Evolutionary conservation across 129 eudicot genomes (phyloP).

Genomic region (Chrysanthemum lavandulifolium): DNA sequence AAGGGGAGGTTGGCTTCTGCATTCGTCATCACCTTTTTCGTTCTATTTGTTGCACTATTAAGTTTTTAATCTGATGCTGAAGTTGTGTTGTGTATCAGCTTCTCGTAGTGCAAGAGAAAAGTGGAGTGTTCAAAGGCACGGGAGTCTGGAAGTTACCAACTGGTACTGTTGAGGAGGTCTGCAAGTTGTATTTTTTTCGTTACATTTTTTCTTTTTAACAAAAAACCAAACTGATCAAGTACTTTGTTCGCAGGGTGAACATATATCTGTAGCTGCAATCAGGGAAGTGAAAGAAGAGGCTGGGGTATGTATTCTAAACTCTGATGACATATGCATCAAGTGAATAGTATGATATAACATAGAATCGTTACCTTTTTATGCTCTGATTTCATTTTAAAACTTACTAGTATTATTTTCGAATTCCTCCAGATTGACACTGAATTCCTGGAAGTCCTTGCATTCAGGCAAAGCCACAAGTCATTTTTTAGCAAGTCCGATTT

Average conservation of each 20-base stretch:
- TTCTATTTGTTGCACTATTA: not conserved
- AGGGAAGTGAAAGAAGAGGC: constrained; percentile 74
- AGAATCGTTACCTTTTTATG: not conserved
- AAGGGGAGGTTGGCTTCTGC: constrained; percentile 40
- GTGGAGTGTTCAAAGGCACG: constrained; percentile 45
- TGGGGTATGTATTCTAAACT: constrained; percentile 47
- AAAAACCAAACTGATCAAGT: constrained; percentile 7
- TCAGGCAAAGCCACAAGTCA: constrained; percentile 58
- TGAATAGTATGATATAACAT: not conserved
- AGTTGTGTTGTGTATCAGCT: constrained; percentile 29
- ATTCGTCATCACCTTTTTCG: not conserved
- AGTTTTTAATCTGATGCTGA: constrained; percentile 4
- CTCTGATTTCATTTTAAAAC: not conserved
- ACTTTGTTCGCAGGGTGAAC: constrained; percentile 46
- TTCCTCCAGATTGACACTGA: constrained; percentile 44
- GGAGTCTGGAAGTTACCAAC: constrained; percentile 64
- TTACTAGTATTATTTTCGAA: not conserved
- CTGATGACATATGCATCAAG: not conserved
- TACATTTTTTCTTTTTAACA: not conserved
- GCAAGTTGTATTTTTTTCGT: not conserved
- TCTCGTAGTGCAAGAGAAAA: constrained; percentile 61
- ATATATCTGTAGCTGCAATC: constrained; percentile 48
- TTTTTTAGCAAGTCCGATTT: constrained; percentile 49
- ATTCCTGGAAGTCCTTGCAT: constrained; percentile 53
- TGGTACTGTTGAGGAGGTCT: constrained; percentile 55